Evolutionary conservation across 2,329 filamentous ascomycete species (phyloP), one percentile per base, ranked within the genome.

Genomic region (Diaporthe aspalathi): DNA sequence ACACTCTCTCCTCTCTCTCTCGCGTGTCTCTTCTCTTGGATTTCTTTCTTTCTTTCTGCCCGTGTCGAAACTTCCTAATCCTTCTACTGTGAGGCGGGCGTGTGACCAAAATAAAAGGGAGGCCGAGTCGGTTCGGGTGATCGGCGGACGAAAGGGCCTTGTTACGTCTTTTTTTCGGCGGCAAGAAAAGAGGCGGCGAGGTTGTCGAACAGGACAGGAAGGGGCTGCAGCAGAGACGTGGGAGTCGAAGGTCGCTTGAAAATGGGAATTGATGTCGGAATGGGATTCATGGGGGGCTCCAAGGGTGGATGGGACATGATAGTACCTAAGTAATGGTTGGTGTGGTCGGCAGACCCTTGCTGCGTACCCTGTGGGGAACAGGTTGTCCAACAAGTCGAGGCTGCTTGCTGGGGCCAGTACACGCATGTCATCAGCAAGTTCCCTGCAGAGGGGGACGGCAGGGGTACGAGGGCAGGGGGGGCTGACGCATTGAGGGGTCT

Each of bases 341-440:
- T 50, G 57, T 50, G 60, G 60, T 65, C 60, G 45, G n/a, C 60
- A 65, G 60, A 65, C 60, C 60, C 60, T 65, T 65, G 60, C 45
- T 65, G 60, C 29, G 57, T 38, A 5, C 43, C 60, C 60, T 65
- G 60, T 65, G 60, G 60, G 60, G 60, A 50, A 65, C 38, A n/a
- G n/a, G 60, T 65, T 49, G 27, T 65, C 45, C 43, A 63, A 63
- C 60, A 63, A 63, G 60, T 63, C 60, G 60, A 63, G 60, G 60
- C 60, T 65, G 60, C 45, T 50, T 50, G 60, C 27, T 65, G 60
- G 43, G 60, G 9, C 22, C 43, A 50, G 60, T 65, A 65, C 60
- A 24, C 8, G 49, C 35, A 63, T 65, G 60, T 65, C 60, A 65
- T 65, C 60, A 50, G 60, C 45, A 65, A 38, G 60, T 65, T 65